Base-by-base conservation (phyloP, 345 rosid genomes). In the Euphorbia peplus region DNA sequence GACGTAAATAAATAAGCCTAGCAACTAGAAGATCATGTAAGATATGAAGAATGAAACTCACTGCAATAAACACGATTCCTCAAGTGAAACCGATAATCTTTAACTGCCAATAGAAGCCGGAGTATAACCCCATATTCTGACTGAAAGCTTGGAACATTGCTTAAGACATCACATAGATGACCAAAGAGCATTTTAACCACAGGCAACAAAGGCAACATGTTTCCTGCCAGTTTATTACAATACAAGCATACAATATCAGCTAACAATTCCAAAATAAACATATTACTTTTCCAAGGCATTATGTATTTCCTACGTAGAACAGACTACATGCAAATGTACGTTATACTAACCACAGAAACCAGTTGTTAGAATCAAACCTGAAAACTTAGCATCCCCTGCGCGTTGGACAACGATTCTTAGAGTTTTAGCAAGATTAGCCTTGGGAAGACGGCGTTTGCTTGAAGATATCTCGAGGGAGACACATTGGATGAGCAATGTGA, bases 111-210 rank as follows among this genome's bases (percentile, higher is more conserved):
- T 66, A 93, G 89, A 83, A 84, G 86, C 51, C 95, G 87, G 25
- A 91, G 87, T 58, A 89, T 87, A 71, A 80, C 76, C 73, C 93
- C 96, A 73, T 93, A 93, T 78, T 93, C 93, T 25, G 87, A 82
- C 65, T 91, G 97, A 80, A 89, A 87, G 83, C 89, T 85, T 56
- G 95, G 87, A 51, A 85, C 88, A 64, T 68, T 87, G 85, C 87
- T 84, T 76, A 89, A 66, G 56, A 88, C 83, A 71, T 93, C 93
- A 78, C 71, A 83, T 47, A 89, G 64, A 77, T 93, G 96, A 78
- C 71, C 79, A 81, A 86, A 90, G 63, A 93, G 85, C 35, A 74
- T 66, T 73, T 81, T 93, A 60, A 76, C 91, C 73, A 85, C 83
- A 53, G 93, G 78, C 73, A 88, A 79, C 80, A 93, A 70, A n/a